Conservation (phyloP, 352 stramenopile genomes). For the Pythium phragmitis region DNA sequence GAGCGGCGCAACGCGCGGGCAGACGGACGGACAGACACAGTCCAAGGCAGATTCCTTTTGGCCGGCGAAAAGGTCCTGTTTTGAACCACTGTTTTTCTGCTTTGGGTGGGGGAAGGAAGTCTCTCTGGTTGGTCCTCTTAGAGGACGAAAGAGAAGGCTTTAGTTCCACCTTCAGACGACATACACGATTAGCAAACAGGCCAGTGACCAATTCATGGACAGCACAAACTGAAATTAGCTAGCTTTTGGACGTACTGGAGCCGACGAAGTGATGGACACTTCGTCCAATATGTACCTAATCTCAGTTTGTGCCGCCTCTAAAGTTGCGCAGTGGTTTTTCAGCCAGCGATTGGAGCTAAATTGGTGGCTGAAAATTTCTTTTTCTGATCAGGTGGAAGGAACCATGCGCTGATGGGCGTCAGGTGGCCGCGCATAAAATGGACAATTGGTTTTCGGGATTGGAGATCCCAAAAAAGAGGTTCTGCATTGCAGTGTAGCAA, state of each 20-base stretch:
- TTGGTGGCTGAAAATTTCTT: neutral
- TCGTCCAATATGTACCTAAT: neutral
- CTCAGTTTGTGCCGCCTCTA: neutral
- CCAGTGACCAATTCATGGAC: neutral
- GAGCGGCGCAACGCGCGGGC: neutral
- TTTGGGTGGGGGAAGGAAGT: conserved; percentile 4
- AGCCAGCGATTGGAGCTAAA: neutral
- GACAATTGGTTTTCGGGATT: no score
- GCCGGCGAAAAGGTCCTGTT: conserved; percentile 11
- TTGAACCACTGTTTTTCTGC: conserved; percentile 14
- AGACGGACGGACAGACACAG: neutral
- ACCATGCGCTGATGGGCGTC: no score
- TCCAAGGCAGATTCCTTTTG: neutral
- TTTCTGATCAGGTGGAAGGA: no score
- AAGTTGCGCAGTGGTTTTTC: neutral
- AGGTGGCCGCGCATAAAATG: no score
- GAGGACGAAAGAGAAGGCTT: neutral
- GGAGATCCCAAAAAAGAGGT: no score
- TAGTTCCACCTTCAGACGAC: conserved; percentile 15
- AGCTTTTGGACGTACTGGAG: neutral
- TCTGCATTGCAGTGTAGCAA: no score
- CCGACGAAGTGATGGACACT: neutral
- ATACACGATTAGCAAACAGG: conserved; percentile 6
- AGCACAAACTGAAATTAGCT: conserved; percentile 1
- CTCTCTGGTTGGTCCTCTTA: no score